Evolutionary conservation across 2,329 filamentous ascomycete species (phyloP), one percentile per base, ranked within the genome.

Genomic region (Apiospora aurea): DNA sequence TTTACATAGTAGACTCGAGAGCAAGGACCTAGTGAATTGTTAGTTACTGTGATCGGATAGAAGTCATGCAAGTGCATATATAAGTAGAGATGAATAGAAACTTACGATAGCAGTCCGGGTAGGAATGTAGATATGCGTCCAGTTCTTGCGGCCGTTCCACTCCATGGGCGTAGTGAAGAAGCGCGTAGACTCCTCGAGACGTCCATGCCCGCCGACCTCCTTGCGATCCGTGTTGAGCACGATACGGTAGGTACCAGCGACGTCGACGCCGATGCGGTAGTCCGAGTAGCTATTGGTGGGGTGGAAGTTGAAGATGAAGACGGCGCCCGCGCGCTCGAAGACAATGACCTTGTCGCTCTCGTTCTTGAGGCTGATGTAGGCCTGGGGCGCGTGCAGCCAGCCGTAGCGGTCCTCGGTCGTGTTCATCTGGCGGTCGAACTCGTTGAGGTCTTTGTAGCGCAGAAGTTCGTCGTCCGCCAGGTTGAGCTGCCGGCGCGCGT

Each of bases 231-330:
- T 92, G 82, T 96, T 94, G 61, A 99, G 86, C 4, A 97, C 92
- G 71, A 97, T 91, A 71, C 90, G 89, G 83, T 99, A 99, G 1
- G 94, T 97, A 51, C 96, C 96, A 4, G 92, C 84, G 26, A 90
- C 86, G 69, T 98, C 94, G 51, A 99, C 88, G 24, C 96, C 96
- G 67, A 99, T 92, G 49, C 96, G 91, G 81, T 98, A 99, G 83
- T 98, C 96, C 14, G 92, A 92, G 83, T 93, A 99, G 82, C 94
- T 97, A 76, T 92, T 85, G 41, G 89, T 90, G 0, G 94, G 91
- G 80, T 98, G 92, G 87, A 98, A 98, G 84, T 99, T 99, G 88
- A 99, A 98, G 77, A 98, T 88, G 87, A 95, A 99, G 14, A 99
- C 86, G 72, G 97, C 85, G 0, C 95, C 95, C 1, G 91, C 96